Base-by-base conservation (phyloP, 1,284 basidiomycete species). In the Apiotrichum sp. region DNA sequence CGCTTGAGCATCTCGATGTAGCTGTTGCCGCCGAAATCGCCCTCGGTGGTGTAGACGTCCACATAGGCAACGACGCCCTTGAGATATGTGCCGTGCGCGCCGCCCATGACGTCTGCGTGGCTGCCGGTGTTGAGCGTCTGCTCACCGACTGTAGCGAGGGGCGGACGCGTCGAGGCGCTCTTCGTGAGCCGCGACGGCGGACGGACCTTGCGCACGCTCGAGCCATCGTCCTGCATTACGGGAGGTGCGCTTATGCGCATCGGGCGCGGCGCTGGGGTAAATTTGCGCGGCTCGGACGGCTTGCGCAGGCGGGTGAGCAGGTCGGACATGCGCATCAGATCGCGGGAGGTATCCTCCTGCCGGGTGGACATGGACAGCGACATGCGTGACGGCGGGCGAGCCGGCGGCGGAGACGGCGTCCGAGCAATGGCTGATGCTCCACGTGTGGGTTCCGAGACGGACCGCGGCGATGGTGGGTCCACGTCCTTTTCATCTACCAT, bases 21-120 rank as follows among this genome's bases (percentile, higher is more conserved):
- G 58, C 92, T 74, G n/a, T 81, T 80, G 0, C 87, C 85, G 0
- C 88, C 87, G 67, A 93, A 88, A 51, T 90, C 87, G 1, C 92
- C 90, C 59, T 90, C 86, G 38, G 87, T 86, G 3, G 88, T 92
- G 62, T 84, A 79, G 22, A 96, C 89, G 69, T 96, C 93, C 45
- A 96, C 90, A 65, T 89, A 95, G 5, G 93, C 86, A 1, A 83
- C 82, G 51, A 92, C 93, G 10, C 85, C 83, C 56, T 86, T 84
- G 62, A 95, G 60, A 49, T 66, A 69, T 3, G 62, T 63, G 13
- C 45, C 59, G 5, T 7, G 9, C 4, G 47, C 36, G 4, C n/a
- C 38, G 22, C 5, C 7, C 38, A 39, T 34, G 22, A 50, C 29
- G 33, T 42, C 42, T 8, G 29, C 5, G 10, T 42, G 8, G 10